Evolutionary conservation across 2,329 filamentous ascomycete species (phyloP).

Genomic region (Clonostachys rosea): DNA sequence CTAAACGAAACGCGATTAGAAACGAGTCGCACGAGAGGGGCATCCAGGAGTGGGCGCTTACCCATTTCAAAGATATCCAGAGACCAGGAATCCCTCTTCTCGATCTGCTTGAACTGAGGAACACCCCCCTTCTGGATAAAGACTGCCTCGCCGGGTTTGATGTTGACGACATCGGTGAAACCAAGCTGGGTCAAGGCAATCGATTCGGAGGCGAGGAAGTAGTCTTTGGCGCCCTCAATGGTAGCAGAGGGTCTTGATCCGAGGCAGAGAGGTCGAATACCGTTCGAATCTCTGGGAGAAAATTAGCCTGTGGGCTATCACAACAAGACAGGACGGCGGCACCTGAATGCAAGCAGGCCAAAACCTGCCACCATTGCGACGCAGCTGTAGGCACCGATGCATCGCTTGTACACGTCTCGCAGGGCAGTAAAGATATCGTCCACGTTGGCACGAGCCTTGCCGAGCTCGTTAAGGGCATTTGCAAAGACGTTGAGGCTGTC

Average conservation of each 20-base stretch:
- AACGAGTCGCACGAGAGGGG: no score
- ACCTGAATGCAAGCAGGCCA: conserved; percentile 72
- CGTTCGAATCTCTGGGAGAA: conserved; percentile 34
- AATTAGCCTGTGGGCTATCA: neutral
- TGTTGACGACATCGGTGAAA: conserved; percentile 71
- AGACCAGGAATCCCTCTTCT: conserved; percentile 52
- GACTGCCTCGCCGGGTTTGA: conserved; percentile 79
- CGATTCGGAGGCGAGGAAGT: conserved; percentile 88
- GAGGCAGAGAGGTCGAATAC: conserved; percentile 77
- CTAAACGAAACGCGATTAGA: conserved; percentile 35
- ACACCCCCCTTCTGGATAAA: conserved; percentile 75
- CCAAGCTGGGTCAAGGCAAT: conserved; percentile 79
- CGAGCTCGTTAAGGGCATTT: conserved; percentile 72
- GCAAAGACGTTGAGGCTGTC: conserved; percentile 75
- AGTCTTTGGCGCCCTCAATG: conserved; percentile 63
- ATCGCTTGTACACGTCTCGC: conserved; percentile 66
- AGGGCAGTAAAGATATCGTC: conserved; percentile 73
- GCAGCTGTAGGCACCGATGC: conserved; percentile 74
- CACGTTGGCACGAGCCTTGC: conserved; percentile 74
- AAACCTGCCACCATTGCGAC: conserved; percentile 80
- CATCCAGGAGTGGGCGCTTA: no score
- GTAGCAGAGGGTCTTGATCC: conserved; percentile 67
- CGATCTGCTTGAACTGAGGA: conserved; percentile 73
- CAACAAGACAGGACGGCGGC: conserved; percentile 41
- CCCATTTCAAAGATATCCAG: neutral